Evolutionary conservation across 768 basidiomycete species (phyloP).

Genomic region (Suillus clintonianus): DNA sequence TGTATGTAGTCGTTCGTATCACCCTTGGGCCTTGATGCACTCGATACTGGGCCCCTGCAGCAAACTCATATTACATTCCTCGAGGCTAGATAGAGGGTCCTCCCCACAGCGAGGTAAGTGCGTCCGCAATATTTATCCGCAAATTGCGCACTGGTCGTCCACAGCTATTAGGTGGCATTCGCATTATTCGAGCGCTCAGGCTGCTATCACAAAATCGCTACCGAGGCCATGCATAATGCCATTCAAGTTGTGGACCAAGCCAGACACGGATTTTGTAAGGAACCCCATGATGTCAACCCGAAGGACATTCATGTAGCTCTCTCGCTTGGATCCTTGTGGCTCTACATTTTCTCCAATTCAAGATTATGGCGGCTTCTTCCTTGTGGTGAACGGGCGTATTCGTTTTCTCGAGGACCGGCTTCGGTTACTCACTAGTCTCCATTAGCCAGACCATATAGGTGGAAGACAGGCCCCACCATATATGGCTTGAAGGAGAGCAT

Average conservation of each 20-base stretch:
- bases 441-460: no score
- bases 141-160: background rate
- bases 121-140: no score
- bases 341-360: slow-evolving; percentile 63
- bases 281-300: slow-evolving; percentile 14
- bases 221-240: slow-evolving; percentile 50
- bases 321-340: slow-evolving; percentile 77
- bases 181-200: slow-evolving; percentile 56
- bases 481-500: no score
- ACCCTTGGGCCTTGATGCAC: slow-evolving; percentile 43
- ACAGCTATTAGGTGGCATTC: slow-evolving; percentile 67
- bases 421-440: no score
- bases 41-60: slow-evolving; percentile 47
- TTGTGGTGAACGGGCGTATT: slow-evolving; percentile 59
- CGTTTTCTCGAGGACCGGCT: no score
- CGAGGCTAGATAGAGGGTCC: slow-evolving; percentile 61
- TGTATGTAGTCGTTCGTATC: slow-evolving; percentile 65
- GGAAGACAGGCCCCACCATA: no score
- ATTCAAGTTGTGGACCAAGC: slow-evolving; percentile 55
- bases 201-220: slow-evolving; percentile 44
- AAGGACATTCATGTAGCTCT: slow-evolving; percentile 54
- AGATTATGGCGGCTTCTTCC: slow-evolving; percentile 80
- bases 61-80: slow-evolving; percentile 63
- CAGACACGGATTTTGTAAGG: slow-evolving; percentile 32
- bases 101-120: slow-evolving; percentile 69